Conservation (phyloP, 768 basidiomycete genomes). For the Zangia roseola region DNA sequence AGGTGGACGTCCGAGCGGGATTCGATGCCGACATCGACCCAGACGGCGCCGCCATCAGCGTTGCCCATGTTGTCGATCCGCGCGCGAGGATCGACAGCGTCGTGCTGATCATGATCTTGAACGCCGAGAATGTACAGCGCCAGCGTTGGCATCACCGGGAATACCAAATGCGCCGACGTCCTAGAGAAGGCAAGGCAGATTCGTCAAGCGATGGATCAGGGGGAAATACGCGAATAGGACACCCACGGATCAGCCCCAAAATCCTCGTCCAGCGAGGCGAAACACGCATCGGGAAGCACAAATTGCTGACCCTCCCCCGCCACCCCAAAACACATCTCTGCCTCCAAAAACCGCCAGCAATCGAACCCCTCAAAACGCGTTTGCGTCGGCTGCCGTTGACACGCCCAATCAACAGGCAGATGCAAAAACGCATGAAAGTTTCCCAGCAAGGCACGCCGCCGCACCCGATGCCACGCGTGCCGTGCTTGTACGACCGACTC, state of each 20-base stretch:
- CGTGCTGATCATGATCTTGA: constrained; percentile 11
- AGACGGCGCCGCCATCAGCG: constrained; percentile 23
- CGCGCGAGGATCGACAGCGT: constrained; percentile 12
- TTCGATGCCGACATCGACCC: constrained; percentile 50
- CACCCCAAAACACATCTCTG: constrained; percentile 55
- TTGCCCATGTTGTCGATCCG: neutral
- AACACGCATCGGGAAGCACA: constrained; percentile 53
- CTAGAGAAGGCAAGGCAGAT: no score
- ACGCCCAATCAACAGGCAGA: neutral
- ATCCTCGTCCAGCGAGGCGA: constrained; percentile 51
- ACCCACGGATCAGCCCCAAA: constrained; percentile 34
- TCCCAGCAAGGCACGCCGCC: constrained; percentile 26
- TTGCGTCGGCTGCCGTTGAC: neutral
- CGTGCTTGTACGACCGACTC: constrained; percentile 16
- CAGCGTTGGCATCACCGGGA: constrained; percentile 53
- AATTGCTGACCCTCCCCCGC: constrained; percentile 56
- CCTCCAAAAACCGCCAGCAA: constrained; percentile 48
- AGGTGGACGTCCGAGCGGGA: constrained; percentile 56
- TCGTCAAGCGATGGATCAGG: neutral
- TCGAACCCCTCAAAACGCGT: constrained; percentile 28
- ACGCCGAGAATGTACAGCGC: constrained; percentile 53
- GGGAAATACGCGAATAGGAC: neutral
- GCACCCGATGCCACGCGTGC: constrained; percentile 29
- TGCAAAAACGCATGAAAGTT: constrained; percentile 31
- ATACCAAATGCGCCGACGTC: constrained; percentile 49